Evolutionary conservation across 257 asterid species (phyloP).

Genomic region (Linaria vulgaris): DNA sequence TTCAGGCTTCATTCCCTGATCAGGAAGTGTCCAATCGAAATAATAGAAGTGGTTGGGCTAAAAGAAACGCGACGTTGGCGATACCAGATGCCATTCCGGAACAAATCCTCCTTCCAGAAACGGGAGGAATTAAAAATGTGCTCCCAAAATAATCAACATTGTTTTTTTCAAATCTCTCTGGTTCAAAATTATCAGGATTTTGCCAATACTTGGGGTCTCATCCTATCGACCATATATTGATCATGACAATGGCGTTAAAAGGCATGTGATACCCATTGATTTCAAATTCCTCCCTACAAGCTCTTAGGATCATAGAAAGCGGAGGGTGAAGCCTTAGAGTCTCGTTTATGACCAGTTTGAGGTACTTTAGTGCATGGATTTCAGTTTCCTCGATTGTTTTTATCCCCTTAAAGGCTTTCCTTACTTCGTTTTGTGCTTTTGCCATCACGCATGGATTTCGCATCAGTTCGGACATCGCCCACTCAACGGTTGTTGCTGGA

Average conservation of each 20-base stretch:
- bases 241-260: background rate
- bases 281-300: background rate
- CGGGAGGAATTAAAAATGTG: background rate
- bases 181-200: background rate
- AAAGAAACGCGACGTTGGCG: background rate
- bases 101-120: conserved; percentile 9
- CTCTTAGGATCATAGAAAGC: background rate
- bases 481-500: background rate
- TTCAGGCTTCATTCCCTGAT: conserved; percentile 1
- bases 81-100: background rate
- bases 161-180: background rate
- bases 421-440: background rate
- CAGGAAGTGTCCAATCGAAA: conserved; percentile 1
- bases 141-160: background rate
- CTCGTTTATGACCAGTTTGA: background rate
- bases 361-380: background rate
- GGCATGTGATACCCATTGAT: conserved; percentile 1
- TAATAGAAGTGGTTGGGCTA: background rate
- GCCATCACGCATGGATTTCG: background rate
- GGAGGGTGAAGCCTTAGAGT: background rate
- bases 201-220: background rate
- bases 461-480: background rate
- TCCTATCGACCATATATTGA: background rate
- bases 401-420: background rate
- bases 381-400: background rate